Evolutionary conservation across 2,329 filamentous ascomycete genomes (phyloP).

Genomic region (Hymenoscyphus linearis): DNA sequence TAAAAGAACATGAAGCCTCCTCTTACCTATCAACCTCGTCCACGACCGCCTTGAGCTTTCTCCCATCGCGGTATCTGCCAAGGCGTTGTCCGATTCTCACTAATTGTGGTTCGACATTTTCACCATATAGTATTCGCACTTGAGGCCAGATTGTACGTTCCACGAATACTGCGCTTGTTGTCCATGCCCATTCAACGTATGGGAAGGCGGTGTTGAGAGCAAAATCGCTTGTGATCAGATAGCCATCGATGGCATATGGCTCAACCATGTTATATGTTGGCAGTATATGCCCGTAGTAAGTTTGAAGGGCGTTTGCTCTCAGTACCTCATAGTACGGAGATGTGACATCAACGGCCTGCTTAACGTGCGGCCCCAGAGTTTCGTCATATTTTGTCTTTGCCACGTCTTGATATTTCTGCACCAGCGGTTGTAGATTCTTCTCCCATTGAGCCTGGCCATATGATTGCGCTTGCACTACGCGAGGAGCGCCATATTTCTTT

Average conservation of each 20-base stretch:
- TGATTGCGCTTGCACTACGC: conserved; percentile 60
- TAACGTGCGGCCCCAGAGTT: conserved; percentile 68
- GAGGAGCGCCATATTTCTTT: conserved; percentile 70
- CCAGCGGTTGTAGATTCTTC: conserved; percentile 67
- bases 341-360: conserved; percentile 50
- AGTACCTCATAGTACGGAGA: conserved; percentile 69
- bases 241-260: conserved; percentile 68
- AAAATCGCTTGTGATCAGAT: conserved; percentile 61
- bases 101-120: conserved; percentile 94
- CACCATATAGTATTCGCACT: conserved; percentile 71
- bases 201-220: conserved; percentile 67
- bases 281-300: conserved; percentile 67
- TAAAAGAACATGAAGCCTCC: conserved; percentile 8
- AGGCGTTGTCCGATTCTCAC: conserved; percentile 87
- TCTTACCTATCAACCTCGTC: conserved; percentile 46
- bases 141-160: conserved; percentile 77
- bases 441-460: conserved; percentile 72
- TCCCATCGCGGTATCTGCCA: conserved; percentile 63
- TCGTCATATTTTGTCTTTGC: conserved; percentile 63
- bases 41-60: conserved; percentile 54
- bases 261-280: conserved; percentile 70
- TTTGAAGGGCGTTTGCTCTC: conserved; percentile 56
- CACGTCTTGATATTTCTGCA: conserved; percentile 58
- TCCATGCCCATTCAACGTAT: conserved; percentile 64
- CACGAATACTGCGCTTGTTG: conserved; percentile 64